Conservation (phyloP, 208 protist genomes). For the Crithidia fasciculata region DNA sequence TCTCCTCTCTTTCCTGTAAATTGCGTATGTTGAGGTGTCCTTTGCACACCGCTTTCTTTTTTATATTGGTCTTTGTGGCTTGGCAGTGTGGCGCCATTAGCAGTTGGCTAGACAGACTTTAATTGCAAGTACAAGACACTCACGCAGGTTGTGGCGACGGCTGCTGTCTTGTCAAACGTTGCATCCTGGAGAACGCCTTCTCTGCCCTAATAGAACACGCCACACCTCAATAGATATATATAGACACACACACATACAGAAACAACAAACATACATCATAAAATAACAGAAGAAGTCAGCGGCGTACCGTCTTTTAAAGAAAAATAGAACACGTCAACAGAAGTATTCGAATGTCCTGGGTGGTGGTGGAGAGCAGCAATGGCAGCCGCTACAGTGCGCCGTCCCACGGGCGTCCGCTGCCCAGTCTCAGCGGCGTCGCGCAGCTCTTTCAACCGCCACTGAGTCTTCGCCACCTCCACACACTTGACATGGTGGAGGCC, state of each 20-base stretch:
- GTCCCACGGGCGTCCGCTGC: conserved; percentile 48
- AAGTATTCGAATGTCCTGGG: conserved; percentile 58
- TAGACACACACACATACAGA: conserved; percentile 15
- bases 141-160: too few species aligned
- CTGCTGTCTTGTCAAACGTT: too few species aligned
- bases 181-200: too few species aligned
- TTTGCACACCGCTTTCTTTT: conserved; percentile 2
- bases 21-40: background rate
- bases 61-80: too few species aligned
- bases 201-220: too few species aligned
- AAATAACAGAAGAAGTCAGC: too few species aligned
- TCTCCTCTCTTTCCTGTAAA: background rate
- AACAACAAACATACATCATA: too few species aligned
- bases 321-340: too few species aligned
- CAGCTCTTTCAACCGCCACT: conserved; percentile 45
- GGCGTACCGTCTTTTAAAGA: too few species aligned
- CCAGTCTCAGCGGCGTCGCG: conserved; percentile 51
- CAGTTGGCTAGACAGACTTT: background rate
- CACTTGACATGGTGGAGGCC: conserved; percentile 23
- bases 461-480: conserved; percentile 28
- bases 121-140: too few species aligned
- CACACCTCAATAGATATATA: background rate
- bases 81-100: too few species aligned
- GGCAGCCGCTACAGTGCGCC: conserved; percentile 63
- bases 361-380: conserved; percentile 52